These are phyloP conservation scores for Solanum megistacrolobum DNA, from an alignment of 257 asterid species.

Conservation along the genomic window DNA sequence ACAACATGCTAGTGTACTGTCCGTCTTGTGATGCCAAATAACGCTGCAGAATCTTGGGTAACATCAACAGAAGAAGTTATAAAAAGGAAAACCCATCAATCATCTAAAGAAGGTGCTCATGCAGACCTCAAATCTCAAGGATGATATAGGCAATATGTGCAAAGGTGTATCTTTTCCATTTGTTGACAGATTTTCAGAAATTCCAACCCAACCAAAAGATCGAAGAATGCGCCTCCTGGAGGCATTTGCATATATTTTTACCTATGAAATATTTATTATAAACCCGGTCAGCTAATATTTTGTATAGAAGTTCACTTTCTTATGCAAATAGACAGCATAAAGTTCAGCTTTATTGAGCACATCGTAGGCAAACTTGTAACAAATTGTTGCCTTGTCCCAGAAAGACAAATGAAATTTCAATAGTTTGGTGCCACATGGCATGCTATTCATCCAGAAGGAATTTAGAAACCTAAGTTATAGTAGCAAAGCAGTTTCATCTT, in stretches of 20 bases:
- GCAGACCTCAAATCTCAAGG: constrained; percentile 20
- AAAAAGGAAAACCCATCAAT: neutral
- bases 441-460: constrained; percentile 1
- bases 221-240: constrained; percentile 18
- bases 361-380: neutral
- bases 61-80: neutral
- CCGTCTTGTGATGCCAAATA: constrained; percentile 3
- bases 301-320: neutral
- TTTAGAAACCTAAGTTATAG: neutral
- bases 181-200: constrained; percentile 15
- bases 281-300: neutral
- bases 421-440: neutral
- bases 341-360: neutral
- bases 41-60: constrained; percentile 10
- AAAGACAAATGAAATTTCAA: neutral
- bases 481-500: neutral
- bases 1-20: constrained; percentile 11
- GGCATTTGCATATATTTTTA: constrained; percentile 19
- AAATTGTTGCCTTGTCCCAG: neutral
- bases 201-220: constrained; percentile 18
- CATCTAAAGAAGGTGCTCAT: neutral
- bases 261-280: neutral
- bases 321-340: neutral
- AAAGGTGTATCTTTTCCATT: constrained; percentile 17
- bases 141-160: constrained; percentile 18